phyloP scores from a whole-genome alignment of 306 rosid genomes.

The Crataegus laevigata region DNA sequence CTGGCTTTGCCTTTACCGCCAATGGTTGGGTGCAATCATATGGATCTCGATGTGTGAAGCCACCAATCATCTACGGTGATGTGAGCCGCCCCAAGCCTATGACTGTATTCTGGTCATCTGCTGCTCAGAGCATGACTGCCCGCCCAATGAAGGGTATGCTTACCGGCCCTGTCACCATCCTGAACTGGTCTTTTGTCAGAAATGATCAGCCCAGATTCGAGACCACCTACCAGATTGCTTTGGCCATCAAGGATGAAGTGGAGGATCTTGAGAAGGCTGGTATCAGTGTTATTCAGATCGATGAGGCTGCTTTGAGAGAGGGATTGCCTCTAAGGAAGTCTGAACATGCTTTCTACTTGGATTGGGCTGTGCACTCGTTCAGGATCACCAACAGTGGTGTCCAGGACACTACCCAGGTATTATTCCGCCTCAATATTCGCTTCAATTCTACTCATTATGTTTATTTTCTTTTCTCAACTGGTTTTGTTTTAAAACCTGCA shows the following conservation, averaged over 20 bases:
- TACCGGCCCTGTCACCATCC: conserved; percentile 95
- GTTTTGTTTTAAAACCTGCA: conserved; percentile 17
- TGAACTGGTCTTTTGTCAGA: conserved; percentile 91
- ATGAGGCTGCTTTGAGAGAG: conserved; percentile 92
- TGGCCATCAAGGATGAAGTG: conserved; percentile 90
- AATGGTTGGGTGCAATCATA: conserved; percentile 98
- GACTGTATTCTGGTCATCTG: conserved; percentile 54
- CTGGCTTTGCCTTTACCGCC: conserved; percentile 80
- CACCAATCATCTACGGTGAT: conserved; percentile 93
- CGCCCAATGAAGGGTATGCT: conserved; percentile 99
- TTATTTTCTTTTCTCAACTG: neutral
- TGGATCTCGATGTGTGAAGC: conserved; percentile 95
- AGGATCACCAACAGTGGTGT: conserved; percentile 80
- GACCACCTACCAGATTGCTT: conserved; percentile 81
- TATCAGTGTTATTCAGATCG: conserved; percentile 75
- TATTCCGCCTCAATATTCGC: neutral
- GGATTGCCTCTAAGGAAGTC: conserved; percentile 85
- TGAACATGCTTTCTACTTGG: conserved; percentile 76
- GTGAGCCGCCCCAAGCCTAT: conserved; percentile 93
- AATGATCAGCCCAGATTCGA: conserved; percentile 86
- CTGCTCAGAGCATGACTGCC: conserved; percentile 42
- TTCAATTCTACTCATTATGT: neutral
- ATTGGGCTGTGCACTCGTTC: conserved; percentile 96
- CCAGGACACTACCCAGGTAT: conserved; percentile 75
- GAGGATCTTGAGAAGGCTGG: conserved; percentile 86